These are phyloP conservation scores for Lomentospora prolificans DNA, from an alignment of 2,329 filamentous ascomycete species.

Conservation along the genomic window DNA sequence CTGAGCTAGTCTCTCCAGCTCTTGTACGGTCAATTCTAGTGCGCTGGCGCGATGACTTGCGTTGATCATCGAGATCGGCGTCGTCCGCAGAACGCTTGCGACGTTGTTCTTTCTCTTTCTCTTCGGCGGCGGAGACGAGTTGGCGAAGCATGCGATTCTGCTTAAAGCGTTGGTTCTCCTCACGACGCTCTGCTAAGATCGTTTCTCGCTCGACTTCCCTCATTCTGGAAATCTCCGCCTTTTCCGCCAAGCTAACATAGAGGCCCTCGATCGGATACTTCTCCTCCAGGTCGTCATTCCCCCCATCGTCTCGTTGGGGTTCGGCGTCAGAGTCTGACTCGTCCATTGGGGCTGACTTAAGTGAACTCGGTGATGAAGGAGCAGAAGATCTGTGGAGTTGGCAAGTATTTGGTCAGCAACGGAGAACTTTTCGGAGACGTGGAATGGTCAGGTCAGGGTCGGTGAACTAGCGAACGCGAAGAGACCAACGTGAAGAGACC, in stretches of 20 bases:
- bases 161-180: conserved; percentile 69
- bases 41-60: conserved; percentile 56
- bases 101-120: conserved; percentile 48
- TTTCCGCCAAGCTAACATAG: conserved; percentile 64
- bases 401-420: neutral
- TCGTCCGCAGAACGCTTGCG: conserved; percentile 71
- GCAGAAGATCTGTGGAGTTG: conserved; percentile 50
- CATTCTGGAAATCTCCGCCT: conserved; percentile 70
- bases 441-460: neutral
- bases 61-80: conserved; percentile 68
- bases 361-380: conserved; percentile 61
- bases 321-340: conserved; percentile 62
- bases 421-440: neutral
- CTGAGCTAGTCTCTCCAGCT: conserved; percentile 22
- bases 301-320: conserved; percentile 33
- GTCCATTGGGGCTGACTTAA: conserved; percentile 80
- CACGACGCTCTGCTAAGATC: conserved; percentile 76
- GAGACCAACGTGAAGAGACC: too few species aligned
- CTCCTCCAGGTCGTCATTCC: conserved; percentile 48
- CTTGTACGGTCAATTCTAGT: conserved; percentile 28
- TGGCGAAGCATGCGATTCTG: conserved; percentile 76
- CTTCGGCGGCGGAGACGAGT: conserved; percentile 59
- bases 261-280: conserved; percentile 83
- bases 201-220: conserved; percentile 87
- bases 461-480: too few species aligned